A percentile compares a stretch with the other conserved stretches of the same genome.
These are phyloP conservation scores for Scedosporium minutisporum DNA, from an alignment of 2,329 filamentous ascomycete species.

Conservation along the genomic window DNA sequence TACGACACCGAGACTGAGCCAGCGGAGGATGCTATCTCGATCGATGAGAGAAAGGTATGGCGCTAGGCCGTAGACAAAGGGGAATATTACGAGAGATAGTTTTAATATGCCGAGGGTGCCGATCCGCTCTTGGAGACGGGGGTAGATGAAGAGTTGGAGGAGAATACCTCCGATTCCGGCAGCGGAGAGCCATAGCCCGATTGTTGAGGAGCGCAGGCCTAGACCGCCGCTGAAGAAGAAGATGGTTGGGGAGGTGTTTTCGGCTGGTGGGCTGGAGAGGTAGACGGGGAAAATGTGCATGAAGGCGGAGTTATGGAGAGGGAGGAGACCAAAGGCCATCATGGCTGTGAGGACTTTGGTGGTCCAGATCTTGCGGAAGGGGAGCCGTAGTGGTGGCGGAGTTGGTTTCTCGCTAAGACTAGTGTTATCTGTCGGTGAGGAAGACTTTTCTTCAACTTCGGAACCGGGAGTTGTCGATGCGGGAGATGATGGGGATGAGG, in stretches of 20 bases:
- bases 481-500: not conserved
- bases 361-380: constrained; percentile 18
- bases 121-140: constrained; percentile 44
- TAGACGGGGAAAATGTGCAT: constrained; percentile 55
- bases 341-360: constrained; percentile 22
- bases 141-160: constrained; percentile 53
- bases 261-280: constrained; percentile 44
- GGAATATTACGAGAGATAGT: constrained; percentile 47
- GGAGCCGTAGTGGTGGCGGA: constrained; percentile 1
- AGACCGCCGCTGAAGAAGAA: constrained; percentile 50
- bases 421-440: not conserved
- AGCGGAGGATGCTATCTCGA: constrained; percentile 30
- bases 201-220: constrained; percentile 23
- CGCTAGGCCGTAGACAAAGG: constrained; percentile 46
- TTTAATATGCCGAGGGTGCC: constrained; percentile 51
- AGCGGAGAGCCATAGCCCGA: constrained; percentile 38
- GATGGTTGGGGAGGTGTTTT: constrained; percentile 23
- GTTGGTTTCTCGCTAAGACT: not conserved
- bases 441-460: not conserved
- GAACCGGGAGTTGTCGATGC: not conserved
- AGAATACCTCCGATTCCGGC: constrained; percentile 52
- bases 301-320: constrained; percentile 55
- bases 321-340: constrained; percentile 35
- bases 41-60: constrained; percentile 51
- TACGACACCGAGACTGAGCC: constrained; percentile 45